These are phyloP conservation scores for Boletus reticuloceps DNA, from an alignment of 768 basidiomycete genomes.

Conservation along the genomic window DNA sequence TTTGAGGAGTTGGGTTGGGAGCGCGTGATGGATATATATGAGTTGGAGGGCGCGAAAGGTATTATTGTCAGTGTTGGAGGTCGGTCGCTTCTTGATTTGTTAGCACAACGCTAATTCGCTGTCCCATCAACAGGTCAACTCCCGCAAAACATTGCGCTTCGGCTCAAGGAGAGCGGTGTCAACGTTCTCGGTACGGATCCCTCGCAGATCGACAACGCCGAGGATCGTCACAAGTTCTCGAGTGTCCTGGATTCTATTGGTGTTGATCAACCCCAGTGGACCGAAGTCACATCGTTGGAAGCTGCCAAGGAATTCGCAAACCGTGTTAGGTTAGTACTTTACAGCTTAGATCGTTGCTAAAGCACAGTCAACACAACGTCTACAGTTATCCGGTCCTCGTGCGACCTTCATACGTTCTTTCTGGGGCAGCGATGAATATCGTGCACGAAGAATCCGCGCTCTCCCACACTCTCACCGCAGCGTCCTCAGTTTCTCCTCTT, in stretches of 20 bases:
- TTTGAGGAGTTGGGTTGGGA: constrained; percentile 98
- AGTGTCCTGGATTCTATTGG: constrained; percentile 91
- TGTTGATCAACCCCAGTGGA: constrained; percentile 97
- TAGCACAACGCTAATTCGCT: not conserved
- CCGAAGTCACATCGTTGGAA: constrained; percentile 83
- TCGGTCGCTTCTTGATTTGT: constrained; percentile 34
- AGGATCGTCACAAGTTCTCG: constrained; percentile 99
- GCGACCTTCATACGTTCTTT: constrained; percentile 97
- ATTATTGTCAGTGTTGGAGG: constrained; percentile 97
- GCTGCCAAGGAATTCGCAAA: constrained; percentile 90
- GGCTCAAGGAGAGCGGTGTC: constrained; percentile 86
- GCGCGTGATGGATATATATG: constrained; percentile 99
- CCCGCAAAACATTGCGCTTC: constrained; percentile 97
- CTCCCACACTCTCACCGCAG: constrained; percentile 94
- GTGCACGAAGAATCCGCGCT: constrained; percentile 88
- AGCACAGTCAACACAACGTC: not conserved
- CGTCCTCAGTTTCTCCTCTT: constrained; percentile 91
- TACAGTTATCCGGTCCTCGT: constrained; percentile 94
- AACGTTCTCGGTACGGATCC: constrained; percentile 97
- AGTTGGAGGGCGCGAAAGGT: constrained; percentile 88
- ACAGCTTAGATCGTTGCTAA: not conserved
- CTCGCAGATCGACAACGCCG: constrained; percentile 91
- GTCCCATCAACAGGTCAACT: constrained; percentile 68
- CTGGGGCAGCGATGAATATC: constrained; percentile 99
- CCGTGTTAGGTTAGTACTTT: constrained; percentile 58